Percentiles rank a stretch among this genome's conserved stretches.
These are phyloP conservation scores for Termitomyces sp. DNA, from an alignment of 768 basidiomycete genomes.

Conservation along the genomic window DNA sequence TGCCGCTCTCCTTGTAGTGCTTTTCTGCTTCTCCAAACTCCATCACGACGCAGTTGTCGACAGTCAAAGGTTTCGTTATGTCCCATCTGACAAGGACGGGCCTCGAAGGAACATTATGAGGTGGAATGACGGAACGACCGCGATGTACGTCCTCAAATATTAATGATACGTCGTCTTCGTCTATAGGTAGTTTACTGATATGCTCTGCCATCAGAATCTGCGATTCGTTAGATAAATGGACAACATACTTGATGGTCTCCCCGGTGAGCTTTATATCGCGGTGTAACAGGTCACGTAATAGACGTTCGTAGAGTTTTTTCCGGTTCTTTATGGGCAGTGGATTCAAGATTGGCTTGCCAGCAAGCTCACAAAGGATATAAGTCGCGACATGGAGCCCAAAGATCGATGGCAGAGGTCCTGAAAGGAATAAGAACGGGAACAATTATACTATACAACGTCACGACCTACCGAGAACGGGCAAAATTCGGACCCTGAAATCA, in stretches of 20 bases:
- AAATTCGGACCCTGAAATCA: conserved; percentile 89
- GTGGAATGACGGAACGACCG: conserved; percentile 75
- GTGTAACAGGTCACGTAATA: conserved; percentile 72
- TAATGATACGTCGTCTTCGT: conserved; percentile 78
- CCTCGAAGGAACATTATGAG: conserved; percentile 66
- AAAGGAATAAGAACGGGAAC: not conserved
- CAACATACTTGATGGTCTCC: conserved; percentile 52
- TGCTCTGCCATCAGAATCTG: not conserved
- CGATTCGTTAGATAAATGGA: not conserved
- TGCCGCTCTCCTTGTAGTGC: conserved; percentile 50
- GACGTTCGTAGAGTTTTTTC: conserved; percentile 76
- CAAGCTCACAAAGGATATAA: conserved; percentile 83
- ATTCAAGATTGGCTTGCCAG: conserved; percentile 78
- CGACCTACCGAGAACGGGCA: conserved; percentile 80
- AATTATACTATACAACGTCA: not conserved
- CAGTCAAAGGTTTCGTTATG: conserved; percentile 50
- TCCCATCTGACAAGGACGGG: conserved; percentile 87
- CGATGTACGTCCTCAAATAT: conserved; percentile 87
- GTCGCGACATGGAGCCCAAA: conserved; percentile 91
- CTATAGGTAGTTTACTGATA: conserved; percentile 68
- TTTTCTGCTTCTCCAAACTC: conserved; percentile 70
- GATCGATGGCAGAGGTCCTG: conserved; percentile 80
- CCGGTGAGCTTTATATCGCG: conserved; percentile 71
- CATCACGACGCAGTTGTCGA: conserved; percentile 87
- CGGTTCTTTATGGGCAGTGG: conserved; percentile 86